Conservation (phyloP, 2,329 filamentous ascomycete genomes). For the Hypoxylon sp. region DNA sequence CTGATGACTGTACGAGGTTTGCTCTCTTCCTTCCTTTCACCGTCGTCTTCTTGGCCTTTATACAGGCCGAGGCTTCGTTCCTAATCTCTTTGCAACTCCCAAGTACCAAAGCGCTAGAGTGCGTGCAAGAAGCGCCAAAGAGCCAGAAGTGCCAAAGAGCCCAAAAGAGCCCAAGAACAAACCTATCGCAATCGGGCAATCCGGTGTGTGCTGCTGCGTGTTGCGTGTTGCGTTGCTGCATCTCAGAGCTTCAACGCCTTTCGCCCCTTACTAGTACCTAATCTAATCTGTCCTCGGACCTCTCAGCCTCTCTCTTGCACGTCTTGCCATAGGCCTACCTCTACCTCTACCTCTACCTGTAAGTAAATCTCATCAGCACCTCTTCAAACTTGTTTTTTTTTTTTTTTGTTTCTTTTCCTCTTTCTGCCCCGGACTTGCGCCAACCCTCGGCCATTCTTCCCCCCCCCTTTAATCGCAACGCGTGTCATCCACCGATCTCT, state of each 20-base stretch:
- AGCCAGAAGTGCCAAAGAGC: too few species aligned
- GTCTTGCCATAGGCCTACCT: too few species aligned
- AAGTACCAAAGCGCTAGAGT: too few species aligned
- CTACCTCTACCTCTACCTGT: too few species aligned
- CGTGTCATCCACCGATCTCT: conserved; percentile 9
- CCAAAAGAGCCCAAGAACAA: too few species aligned
- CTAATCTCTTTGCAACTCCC: not conserved
- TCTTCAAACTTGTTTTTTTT: conserved; percentile 6
- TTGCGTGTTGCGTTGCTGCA: too few species aligned
- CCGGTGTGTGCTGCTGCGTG: too few species aligned
- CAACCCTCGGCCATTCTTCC: not conserved
- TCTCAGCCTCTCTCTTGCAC: too few species aligned
- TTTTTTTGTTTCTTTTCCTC: not conserved
- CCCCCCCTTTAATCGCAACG: conserved; percentile 23
- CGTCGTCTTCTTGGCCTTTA: conserved; percentile 30
- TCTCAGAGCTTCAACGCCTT: conserved; percentile 16
- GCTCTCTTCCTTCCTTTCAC: conserved; percentile 24
- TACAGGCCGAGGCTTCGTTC: conserved; percentile 22
- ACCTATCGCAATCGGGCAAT: conserved; percentile 18
- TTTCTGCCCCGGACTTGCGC: not conserved
- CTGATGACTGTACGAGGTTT: not conserved
- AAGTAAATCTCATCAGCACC: too few species aligned
- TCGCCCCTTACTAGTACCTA: not conserved
- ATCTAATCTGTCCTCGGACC: too few species aligned
- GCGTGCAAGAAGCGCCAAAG: too few species aligned